Base-by-base conservation (phyloP, 2,329 filamentous ascomycete species). In the Colletotrichum eremochloae region DNA sequence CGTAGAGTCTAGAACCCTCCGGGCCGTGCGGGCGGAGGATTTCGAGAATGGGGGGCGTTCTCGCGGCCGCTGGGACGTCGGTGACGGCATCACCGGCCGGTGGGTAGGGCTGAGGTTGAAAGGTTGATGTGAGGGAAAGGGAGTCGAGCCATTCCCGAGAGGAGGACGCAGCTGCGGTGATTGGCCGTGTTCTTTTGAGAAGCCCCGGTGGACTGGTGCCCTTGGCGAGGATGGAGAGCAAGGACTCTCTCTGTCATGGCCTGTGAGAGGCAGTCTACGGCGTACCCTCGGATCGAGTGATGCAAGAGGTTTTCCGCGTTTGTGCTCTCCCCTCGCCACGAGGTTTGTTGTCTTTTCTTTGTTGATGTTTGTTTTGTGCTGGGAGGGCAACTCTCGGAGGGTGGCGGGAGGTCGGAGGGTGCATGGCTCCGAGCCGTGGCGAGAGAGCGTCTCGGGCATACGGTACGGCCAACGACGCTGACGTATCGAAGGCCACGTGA, bases 301-400 rank as follows among this genome's bases (percentile, higher is more conserved):
- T 58, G 65, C 58, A 60, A 53, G 42, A 71, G 68, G 58, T 65
- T 68, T 63, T 31, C 20, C 4, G 44, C n/a, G 29, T 4, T 18
- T 18, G 53, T 29, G 50, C n/a, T 33, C n/a, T 7, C 14, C 52
- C 29, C 24, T 24, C 24, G 24, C 8, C 24, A 15, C 5, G 11
- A 40, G 46, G 5, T 12, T 36, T 50, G 11, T 31, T 38, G 15
- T 38, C 29, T 24, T 53, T 6, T 14, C 5, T 42, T 67, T 48
- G 55, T 57, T 40, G 44, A 48, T 24, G 42, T 24, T 38, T 62
- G 31, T 24, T 50, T 5, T 38, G 20, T 12, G 31, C 44, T 36
- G 31, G 24, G 31, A 48, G 58, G 42, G 44, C 31, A 48, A 63
- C n/a, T 20, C n/a, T 6, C 60, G 31, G 20, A 42, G 40, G 6